Evolutionary conservation across 305 asterid species (phyloP).

Genomic region (Solanum aculeatissimum): DNA sequence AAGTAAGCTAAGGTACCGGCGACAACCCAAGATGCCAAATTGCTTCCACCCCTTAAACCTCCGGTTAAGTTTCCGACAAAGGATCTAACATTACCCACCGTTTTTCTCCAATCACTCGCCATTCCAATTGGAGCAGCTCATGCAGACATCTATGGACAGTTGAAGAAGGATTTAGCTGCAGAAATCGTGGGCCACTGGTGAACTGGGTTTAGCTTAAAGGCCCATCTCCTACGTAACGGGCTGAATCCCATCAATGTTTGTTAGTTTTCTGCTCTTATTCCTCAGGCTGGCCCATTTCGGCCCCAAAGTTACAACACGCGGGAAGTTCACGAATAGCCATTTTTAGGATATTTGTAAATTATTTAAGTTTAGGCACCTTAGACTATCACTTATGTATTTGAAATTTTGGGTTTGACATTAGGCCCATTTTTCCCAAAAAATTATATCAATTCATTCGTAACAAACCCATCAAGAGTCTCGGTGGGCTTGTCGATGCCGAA

Average conservation of each 20-base stretch:
- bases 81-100: conserved; percentile 56
- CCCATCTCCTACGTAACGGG: not conserved
- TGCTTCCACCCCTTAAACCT: conserved; percentile 76
- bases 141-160: not conserved
- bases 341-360: no score
- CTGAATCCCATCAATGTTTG: not conserved
- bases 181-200: not conserved
- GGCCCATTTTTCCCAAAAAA: no score
- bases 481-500: no score
- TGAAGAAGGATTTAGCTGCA: not conserved
- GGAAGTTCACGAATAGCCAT: no score
- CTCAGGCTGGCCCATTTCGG: not conserved
- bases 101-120: conserved; percentile 52
- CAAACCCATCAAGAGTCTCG: no score
- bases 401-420: no score
- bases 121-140: conserved; percentile 1
- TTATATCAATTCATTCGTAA: no score
- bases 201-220: not conserved
- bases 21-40: conserved; percentile 82
- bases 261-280: not conserved
- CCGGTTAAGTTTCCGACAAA: conserved; percentile 73
- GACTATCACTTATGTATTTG: no score
- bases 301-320: no score
- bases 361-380: no score
- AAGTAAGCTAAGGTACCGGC: conserved; percentile 96